Conservation (phyloP, 1,139 yeast genomes). For the Sugiyamaella grinbergsii region DNA sequence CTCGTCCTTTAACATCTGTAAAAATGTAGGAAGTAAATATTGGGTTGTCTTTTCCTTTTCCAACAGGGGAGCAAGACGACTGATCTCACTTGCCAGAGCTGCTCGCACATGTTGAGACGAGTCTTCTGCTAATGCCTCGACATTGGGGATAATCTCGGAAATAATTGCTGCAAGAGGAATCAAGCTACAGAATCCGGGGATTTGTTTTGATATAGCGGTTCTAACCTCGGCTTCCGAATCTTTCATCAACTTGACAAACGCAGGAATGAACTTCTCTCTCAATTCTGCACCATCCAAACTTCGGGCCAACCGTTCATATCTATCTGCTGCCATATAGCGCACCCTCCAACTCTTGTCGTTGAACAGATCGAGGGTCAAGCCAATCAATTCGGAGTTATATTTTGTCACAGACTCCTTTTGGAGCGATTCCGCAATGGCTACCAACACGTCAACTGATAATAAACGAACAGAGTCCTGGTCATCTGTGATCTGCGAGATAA, state of each 20-base stretch:
- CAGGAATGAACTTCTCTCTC: slow-evolving; percentile 63
- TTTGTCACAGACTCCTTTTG: slow-evolving; percentile 36
- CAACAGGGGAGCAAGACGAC: slow-evolving; percentile 82
- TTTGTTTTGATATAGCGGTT: slow-evolving; percentile 89
- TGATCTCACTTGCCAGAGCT: slow-evolving; percentile 84
- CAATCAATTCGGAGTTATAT: slow-evolving; percentile 39
- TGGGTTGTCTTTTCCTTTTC: slow-evolving; percentile 85
- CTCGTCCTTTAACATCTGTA: slow-evolving; percentile 94
- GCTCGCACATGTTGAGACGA: slow-evolving; percentile 92
- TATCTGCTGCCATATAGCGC: slow-evolving; percentile 94
- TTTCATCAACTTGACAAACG: slow-evolving; percentile 74
- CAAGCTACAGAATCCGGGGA: slow-evolving; percentile 68
- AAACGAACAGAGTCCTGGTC: slow-evolving; percentile 95
- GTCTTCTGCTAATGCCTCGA: slow-evolving; percentile 82
- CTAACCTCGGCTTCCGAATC: slow-evolving; percentile 97
- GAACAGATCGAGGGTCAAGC: slow-evolving; percentile 61
- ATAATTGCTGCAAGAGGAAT: slow-evolving; percentile 54
- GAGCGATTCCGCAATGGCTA: slow-evolving; percentile 49
- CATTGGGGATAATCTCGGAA: slow-evolving; percentile 76
- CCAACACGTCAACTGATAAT: slow-evolving; percentile 81
- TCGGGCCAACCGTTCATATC: slow-evolving; percentile 72
- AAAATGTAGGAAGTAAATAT: slow-evolving; percentile 79
- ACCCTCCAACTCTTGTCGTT: slow-evolving; percentile 98
- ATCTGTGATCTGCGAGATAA: slow-evolving; percentile 75
- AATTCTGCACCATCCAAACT: slow-evolving; percentile 60